phyloP scores from a whole-genome alignment of 2,329 filamentous ascomycete species.

The Sordariomycetes sp. region DNA sequence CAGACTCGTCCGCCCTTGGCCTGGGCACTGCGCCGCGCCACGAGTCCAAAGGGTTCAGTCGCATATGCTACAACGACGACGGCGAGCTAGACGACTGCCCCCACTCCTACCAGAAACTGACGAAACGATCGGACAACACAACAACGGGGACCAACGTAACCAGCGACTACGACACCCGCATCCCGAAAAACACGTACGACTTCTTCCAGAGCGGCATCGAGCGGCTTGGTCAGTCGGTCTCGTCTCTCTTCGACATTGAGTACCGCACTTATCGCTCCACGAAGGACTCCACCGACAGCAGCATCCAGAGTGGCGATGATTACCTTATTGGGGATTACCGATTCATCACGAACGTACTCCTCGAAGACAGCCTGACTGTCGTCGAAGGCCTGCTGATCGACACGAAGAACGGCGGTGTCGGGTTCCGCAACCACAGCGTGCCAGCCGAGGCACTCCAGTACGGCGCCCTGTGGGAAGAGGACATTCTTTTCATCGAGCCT shows the following conservation, averaged over 20 bases:
- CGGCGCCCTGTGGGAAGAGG: slow-evolving; percentile 32
- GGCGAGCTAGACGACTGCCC: neutral
- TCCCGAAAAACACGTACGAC: neutral
- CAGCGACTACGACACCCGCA: neutral
- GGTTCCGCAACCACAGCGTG: slow-evolving; percentile 31
- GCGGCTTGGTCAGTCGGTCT: slow-evolving; percentile 15
- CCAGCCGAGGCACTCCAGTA: slow-evolving; percentile 17
- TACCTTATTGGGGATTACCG: no score
- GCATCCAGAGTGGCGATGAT: neutral
- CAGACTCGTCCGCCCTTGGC: no score
- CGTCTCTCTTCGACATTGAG: slow-evolving; percentile 31
- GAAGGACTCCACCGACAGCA: neutral
- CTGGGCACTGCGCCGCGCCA: no score
- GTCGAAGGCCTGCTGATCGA: slow-evolving; percentile 34
- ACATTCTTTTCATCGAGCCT: slow-evolving; percentile 34
- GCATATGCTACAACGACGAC: no score
- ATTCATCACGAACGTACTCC: slow-evolving; percentile 10
- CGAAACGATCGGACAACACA: neutral
- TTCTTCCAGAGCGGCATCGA: neutral
- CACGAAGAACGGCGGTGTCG: slow-evolving; percentile 26
- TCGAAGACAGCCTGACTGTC: slow-evolving; percentile 18
- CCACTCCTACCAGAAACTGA: neutral
- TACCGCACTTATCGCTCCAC: slow-evolving; percentile 9
- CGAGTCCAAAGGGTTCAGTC: no score
- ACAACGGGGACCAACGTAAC: neutral